Base-by-base conservation (phyloP, 2,329 filamentous ascomycete genomes). In the Metarhizium humberi region DNA sequence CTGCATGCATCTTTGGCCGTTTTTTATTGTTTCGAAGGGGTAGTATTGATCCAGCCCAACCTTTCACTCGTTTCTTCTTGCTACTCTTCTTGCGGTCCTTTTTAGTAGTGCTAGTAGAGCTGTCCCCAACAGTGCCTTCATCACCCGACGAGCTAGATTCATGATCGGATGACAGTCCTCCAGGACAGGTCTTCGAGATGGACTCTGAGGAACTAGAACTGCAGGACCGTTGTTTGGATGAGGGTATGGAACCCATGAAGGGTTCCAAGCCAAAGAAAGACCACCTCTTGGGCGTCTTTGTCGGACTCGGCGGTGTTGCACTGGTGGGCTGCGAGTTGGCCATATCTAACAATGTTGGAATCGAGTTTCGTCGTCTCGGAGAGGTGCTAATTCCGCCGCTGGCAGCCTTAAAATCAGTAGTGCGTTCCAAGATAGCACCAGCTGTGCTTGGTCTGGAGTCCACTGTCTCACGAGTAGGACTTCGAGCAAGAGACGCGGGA, bases 41-140 rank as follows among this genome's bases (percentile, higher is more conserved):
- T 7, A 90, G 73, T 55, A 88, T 86, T 2, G 83, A 81, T 36
- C 84, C 85, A 18, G 83, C 82, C 84, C 85, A 87, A 4, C 79
- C 79, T 64, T 88, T 90, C 56, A 92, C 88, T 67, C 88, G 88
- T 72, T 89, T 91, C 65, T 74, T 75, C 55, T 70, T 68, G 36
- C 69, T 71, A 56, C 62, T 65, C 50, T 68, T 70, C 61, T 71
- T 73, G 38, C 58, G 59, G 20, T 61, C 60, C 55, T 68, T 68
- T 56, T 69, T 68, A 14, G 53, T 42, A 32, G 53, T 42, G 32
- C 64, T 63, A 10, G 51, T 47, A 58, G 64, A 29, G 50, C 60
- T 13, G 53, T 57, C 34, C 6, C 62, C 64, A 2, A 59, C 64
- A 2, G 59, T 50, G 1, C 56, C 62, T 34, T 69, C 63, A 16